These are phyloP conservation scores for Clavaria fumosa DNA, from an alignment of 768 basidiomycete genomes.

Conservation along the genomic window DNA sequence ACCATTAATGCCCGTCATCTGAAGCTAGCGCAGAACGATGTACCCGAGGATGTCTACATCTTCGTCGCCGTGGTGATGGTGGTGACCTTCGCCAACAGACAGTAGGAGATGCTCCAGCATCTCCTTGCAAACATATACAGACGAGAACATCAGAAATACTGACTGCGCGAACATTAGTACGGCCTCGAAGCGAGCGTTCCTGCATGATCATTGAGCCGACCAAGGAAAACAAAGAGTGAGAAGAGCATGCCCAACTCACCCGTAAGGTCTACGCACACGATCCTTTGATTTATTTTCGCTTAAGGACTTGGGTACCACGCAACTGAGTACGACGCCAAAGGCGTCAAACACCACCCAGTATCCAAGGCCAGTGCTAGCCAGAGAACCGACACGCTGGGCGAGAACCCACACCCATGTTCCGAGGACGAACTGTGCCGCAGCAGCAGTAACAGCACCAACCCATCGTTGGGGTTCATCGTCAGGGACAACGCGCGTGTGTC, in stretches of 20 bases:
- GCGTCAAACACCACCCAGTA: constrained; percentile 97
- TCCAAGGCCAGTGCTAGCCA: constrained; percentile 80
- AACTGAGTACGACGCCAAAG: constrained; percentile 51
- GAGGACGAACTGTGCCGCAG: constrained; percentile 38
- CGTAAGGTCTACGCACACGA: constrained; percentile 48
- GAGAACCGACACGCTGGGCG: constrained; percentile 78
- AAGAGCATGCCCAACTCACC: too few relatives aligned
- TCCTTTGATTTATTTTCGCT: constrained; percentile 15
- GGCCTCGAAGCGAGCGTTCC: constrained; percentile 52
- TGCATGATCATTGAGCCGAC: constrained; percentile 15
- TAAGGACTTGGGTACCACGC: constrained; percentile 31
- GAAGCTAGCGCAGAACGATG: constrained; percentile 9
- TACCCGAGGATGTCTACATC: constrained; percentile 30
- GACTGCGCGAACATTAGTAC: constrained; percentile 75
- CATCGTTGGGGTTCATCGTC: too few relatives aligned
- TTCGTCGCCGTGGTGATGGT: constrained; percentile 57
- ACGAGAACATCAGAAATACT: constrained; percentile 87
- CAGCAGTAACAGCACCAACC: constrained; percentile 13
- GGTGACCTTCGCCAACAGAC: constrained; percentile 36
- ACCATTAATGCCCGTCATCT: constrained; percentile 28
- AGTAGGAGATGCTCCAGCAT: constrained; percentile 85
- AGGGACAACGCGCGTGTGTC: not conserved
- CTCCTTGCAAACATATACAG: constrained; percentile 95
- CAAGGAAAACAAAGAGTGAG: not conserved
- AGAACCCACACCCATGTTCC: constrained; percentile 75